Evolutionary conservation across 176 grass and related monocot species (phyloP), one percentile per base, ranked within the genome.

Genomic region (Triticum dicoccoides): DNA sequence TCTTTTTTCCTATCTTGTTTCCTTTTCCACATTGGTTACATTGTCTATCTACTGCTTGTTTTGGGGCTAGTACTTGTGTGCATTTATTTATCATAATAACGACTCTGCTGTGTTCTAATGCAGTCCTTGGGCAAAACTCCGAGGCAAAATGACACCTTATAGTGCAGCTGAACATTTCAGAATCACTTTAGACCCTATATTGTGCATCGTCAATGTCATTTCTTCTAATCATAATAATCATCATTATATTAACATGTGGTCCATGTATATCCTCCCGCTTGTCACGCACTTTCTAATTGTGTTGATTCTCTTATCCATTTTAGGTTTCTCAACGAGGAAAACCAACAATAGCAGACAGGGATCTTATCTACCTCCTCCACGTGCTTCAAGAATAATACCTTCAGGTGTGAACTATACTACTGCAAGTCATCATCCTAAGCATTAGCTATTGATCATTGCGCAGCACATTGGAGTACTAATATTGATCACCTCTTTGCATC

Each of bases 391-490:
- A 3, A 37, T 75, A 76, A 17, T 76, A 6, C 79, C 86, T 76
- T 87, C 79, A 87, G 69, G 86, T 82, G 42, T 82, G 79, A 87
- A 76, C n/a, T 65, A 32, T 34, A 25, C 1, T 30, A 30, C 29
- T 30, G 29, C 29, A 30, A 30, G 29, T 30, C 29, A 30, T 30
- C 29, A 30, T 30, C 29, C 29, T 30, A 30, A 30, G 29, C 29
- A 30, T 30, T 30, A 30, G 29, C 11, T 25, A 63, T 79, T 76
- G n/a, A 69, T 81, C 9, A 54, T 75, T 82, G 30, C 30, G 5
- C 38, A 58, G 68, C 32, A 59, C 29, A 66, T 80, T 4, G 63
- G 29, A 52, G 56, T 51, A 74, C 30, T 81, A 49, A 54, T 51
- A 65, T 47, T 42, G 58, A 64, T 80, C 56, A 32, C 67, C 4